Base-by-base conservation (phyloP, 2,329 filamentous ascomycete genomes). In the Daldinia sp. region DNA sequence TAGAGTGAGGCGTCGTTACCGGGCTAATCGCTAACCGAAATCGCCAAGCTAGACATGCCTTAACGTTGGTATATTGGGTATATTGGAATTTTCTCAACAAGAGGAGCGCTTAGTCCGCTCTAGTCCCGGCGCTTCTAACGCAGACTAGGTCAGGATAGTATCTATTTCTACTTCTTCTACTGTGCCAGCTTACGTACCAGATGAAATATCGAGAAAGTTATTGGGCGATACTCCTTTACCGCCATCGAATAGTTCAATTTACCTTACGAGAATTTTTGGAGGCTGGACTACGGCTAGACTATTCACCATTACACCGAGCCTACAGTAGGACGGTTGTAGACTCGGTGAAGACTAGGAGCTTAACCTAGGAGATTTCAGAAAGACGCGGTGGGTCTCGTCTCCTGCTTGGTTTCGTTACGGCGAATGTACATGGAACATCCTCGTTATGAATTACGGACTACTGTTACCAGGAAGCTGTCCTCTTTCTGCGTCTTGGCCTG, bases 301-400 rank as follows among this genome's bases (percentile, higher is more conserved):
- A 39, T 55, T 49, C 49, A 45, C 55, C 47, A 61, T 64, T 67
- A 56, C 61, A 64, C 64, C 64, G 64, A 67, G 52, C 34, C 64
- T 61, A 61, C 30, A 45, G 45, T 35, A 51, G 45, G 61, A 58
- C 48, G 32, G n/a, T 62, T 52, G 43, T 52, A 64, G 62, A 52
- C 55, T 64, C 61, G 64, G 64, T 64, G 64, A 54, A 62, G 58
- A n/a, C 49, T 55, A 34, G 39, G 34, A 35, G n/a, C 34, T 35
- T 35, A 35, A 8, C 34, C 17, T 35, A 17, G 59, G 49, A 58
- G 47, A 59, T 48, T 62, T 59, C 41, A 17, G 47, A 50, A 37
- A 32, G 30, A 29, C 39, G 32, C 30, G 32, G 64, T 64, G 61
- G 64, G 61, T 64, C 64, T 59, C 11, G 15, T 41, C 32, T 54